phyloP scores from a whole-genome alignment of 306 rosid species.

The Myrica gale region DNA sequence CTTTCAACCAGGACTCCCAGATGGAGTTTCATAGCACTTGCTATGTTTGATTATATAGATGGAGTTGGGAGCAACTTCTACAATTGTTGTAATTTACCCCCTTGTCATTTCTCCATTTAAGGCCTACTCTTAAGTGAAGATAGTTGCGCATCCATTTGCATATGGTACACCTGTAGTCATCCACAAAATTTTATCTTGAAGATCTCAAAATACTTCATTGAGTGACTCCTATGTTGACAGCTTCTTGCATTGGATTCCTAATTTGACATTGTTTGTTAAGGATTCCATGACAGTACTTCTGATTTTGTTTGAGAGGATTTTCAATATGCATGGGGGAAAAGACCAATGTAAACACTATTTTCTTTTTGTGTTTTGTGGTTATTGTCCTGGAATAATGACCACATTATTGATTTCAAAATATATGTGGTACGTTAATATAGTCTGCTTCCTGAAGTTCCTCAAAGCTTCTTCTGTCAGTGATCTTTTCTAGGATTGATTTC shows the following conservation, averaged over 20 bases:
- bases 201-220: too few relatives aligned
- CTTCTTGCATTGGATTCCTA: too few relatives aligned
- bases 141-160: too few relatives aligned
- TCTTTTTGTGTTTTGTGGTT: not conserved
- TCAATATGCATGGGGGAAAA: not conserved
- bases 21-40: not conserved
- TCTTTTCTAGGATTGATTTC: not conserved
- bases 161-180: too few relatives aligned
- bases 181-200: too few relatives aligned
- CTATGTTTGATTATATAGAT: not conserved
- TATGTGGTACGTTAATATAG: not conserved
- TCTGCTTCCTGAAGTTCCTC: not conserved
- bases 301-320: not conserved
- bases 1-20: constrained; percentile 15
- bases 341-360: not conserved
- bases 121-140: too few relatives aligned
- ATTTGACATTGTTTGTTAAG: too few relatives aligned
- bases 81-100: too few relatives aligned
- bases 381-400: not conserved
- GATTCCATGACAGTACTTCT: not conserved
- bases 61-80: too few relatives aligned
- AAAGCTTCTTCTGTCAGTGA: not conserved
- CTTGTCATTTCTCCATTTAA: too few relatives aligned
- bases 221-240: too few relatives aligned
- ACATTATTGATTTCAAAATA: not conserved